Conservation (phyloP, 345 rosid species). For the Salix dunnii region DNA sequence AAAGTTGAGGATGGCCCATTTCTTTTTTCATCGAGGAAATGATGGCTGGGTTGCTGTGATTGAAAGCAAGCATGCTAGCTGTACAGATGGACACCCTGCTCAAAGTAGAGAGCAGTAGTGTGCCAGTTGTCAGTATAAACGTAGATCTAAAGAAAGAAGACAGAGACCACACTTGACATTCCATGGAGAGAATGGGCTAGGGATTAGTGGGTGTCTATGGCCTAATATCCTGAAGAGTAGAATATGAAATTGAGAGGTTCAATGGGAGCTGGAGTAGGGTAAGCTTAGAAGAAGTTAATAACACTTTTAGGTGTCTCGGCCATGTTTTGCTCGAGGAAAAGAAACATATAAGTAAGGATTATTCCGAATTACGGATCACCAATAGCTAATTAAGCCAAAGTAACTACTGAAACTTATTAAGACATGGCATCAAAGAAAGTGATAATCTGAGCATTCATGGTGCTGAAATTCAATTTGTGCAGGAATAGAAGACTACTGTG, state of each 20-base stretch:
- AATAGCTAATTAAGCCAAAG: too few relatives aligned
- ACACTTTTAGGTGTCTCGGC: not conserved
- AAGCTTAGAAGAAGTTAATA: not conserved
- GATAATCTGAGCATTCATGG: not conserved
- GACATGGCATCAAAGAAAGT: not conserved
- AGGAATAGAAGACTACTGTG: too few relatives aligned
- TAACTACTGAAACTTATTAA: too few relatives aligned
- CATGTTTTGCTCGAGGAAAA: not conserved
- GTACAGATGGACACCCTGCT: not conserved
- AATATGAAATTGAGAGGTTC: not conserved
- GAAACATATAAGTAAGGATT: not conserved
- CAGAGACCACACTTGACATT: conserved; percentile 1
- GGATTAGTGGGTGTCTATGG: conserved; percentile 4
- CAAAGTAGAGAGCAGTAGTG: not conserved
- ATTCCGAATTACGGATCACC: too few relatives aligned
- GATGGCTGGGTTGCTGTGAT: conserved; percentile 4
- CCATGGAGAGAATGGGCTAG: not conserved
- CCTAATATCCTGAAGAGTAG: not conserved
- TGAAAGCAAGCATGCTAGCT: conserved; percentile 20
- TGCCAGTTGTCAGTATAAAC: conserved; percentile 8
- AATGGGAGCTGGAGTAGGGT: not conserved
- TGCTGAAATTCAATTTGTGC: not conserved
- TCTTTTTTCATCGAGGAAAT: not conserved
- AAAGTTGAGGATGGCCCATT: not conserved
- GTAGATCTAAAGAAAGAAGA: not conserved